Base-by-base conservation (phyloP, 2,329 filamentous ascomycete genomes). In the Keithomyces neogunnii region DNA sequence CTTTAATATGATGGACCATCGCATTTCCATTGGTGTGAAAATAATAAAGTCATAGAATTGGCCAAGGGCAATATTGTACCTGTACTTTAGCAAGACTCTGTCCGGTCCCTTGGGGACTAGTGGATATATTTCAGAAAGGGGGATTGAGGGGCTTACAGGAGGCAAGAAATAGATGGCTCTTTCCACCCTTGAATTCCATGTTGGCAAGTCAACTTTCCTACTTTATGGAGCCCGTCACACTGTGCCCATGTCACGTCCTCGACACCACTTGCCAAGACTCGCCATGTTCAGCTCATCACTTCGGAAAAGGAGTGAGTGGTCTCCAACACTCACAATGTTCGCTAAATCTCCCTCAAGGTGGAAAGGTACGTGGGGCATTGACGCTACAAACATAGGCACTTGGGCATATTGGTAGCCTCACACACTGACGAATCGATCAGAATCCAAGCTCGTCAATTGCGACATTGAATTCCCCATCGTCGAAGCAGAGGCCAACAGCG, bases 381-480 rank as follows among this genome's bases (percentile, higher is more conserved):
- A 19, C 19, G 19, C 19, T 19, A 19, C 19, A 19, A 19, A 19
- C 19, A 19, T 19, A 19, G 19, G 19, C 19, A 19, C 19, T 19
- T 19, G 33, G 6, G 33, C 11, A 55, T 60, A 57, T 48, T 19
- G 44, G 30, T 30, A n/a, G 8, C 28, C 39, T 28, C 13, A 49
- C 32, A 55, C 35, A 57, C 40, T 35, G 42, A 52, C 51, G 42
- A 40, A 45, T 13, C 19, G 19, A 13, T 4, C 45, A 78, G 76
- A 77, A 59, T 57, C 60, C 3, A 62, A 59, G 13, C 61, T 79
- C 3, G 58, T 63, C 13, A 68, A 66, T 2, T 71, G 78, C 54
- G 77, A 80, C 55, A 57, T 78, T 32, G 70, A 70, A 11, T 63
- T 80, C 38, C 63, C 64, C 3, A 50, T 74, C 26, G 48, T 45